Evolutionary conservation across 2,329 filamentous ascomycete species (phyloP).

Genomic region (Penicillium polonicum): DNA sequence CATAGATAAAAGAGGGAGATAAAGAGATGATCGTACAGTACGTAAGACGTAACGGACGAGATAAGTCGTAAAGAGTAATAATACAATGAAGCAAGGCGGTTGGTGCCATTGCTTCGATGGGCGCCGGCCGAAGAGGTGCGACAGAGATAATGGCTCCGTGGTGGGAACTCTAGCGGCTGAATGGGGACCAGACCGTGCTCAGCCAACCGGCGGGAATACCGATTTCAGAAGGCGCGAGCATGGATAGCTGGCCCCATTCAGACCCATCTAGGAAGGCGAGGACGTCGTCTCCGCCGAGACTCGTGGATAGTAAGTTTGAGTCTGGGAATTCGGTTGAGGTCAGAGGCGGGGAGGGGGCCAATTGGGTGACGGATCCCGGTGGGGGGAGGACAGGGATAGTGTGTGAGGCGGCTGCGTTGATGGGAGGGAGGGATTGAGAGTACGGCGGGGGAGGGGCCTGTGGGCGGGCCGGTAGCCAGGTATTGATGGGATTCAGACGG

Average conservation of each 20-base stretch:
- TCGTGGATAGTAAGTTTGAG: conserved; percentile 31
- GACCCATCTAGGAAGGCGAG: conserved; percentile 39
- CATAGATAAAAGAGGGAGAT: conserved; percentile 2
- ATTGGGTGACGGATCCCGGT: conserved; percentile 33
- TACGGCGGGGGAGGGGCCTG: conserved; percentile 36
- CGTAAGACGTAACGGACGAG: conserved; percentile 23
- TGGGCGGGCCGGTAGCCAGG: conserved; percentile 37
- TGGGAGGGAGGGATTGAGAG: conserved; percentile 41
- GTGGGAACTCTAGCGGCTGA: conserved; percentile 22
- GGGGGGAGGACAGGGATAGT: conserved; percentile 38
- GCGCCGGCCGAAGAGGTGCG: background rate
- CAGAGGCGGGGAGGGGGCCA: conserved; percentile 32
- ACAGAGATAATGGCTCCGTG: background rate
- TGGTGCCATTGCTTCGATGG: background rate
- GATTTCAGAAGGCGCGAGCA: conserved; percentile 31
- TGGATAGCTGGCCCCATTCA: conserved; percentile 32
- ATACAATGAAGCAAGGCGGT: conserved; percentile 24
- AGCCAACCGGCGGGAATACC: conserved; percentile 38
- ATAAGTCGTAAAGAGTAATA: conserved; percentile 26
- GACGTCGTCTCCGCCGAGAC: conserved; percentile 40
- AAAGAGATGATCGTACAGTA: conserved; percentile 27
- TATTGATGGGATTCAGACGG: conserved; percentile 42
- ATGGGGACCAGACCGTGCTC: conserved; percentile 37
- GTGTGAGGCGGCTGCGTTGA: conserved; percentile 35
- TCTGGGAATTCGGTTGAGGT: conserved; percentile 31